phyloP scores from a whole-genome alignment of 2,329 filamentous ascomycete species.

The Colletotrichum cereale region DNA sequence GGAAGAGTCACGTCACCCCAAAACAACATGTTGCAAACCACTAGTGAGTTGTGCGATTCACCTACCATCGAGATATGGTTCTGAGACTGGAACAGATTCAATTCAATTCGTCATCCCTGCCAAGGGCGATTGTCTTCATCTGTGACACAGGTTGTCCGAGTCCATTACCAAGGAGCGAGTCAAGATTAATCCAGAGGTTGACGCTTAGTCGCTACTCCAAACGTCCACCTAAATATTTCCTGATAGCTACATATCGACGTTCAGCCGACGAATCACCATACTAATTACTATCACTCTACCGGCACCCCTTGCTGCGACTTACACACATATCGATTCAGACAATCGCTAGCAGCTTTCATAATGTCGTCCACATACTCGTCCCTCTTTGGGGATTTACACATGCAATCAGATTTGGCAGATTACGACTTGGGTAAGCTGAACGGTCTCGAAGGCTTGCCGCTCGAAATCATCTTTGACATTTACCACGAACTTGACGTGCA shows the following conservation, averaged over 20 bases:
- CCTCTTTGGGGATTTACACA: conserved; percentile 3
- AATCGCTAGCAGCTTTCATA: neutral
- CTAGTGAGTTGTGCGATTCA: neutral
- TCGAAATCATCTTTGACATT: conserved; percentile 63
- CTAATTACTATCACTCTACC: neutral
- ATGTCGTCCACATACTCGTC: conserved; percentile 33
- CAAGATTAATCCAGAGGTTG: neutral
- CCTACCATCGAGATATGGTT: neutral
- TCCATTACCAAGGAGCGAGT: neutral
- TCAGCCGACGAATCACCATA: neutral
- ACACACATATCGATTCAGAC: conserved; percentile 3
- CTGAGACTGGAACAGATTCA: conserved; percentile 11
- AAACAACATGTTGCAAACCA: conserved; percentile 28
- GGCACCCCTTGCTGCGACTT: neutral
- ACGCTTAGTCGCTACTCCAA: neutral
- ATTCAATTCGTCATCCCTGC: neutral
- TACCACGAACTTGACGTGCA: conserved; percentile 59
- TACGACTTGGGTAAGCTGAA: conserved; percentile 21
- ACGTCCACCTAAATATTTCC: neutral
- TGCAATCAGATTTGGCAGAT: neutral
- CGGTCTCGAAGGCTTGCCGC: conserved; percentile 52
- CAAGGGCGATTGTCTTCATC: conserved; percentile 11
- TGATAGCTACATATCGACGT: neutral
- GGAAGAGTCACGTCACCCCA: neutral
- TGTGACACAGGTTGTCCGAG: conserved; percentile 9